These are phyloP conservation scores for Davidsoniella neocaledoniae DNA, from an alignment of 2,329 filamentous ascomycete genomes.

Conservation along the genomic window DNA sequence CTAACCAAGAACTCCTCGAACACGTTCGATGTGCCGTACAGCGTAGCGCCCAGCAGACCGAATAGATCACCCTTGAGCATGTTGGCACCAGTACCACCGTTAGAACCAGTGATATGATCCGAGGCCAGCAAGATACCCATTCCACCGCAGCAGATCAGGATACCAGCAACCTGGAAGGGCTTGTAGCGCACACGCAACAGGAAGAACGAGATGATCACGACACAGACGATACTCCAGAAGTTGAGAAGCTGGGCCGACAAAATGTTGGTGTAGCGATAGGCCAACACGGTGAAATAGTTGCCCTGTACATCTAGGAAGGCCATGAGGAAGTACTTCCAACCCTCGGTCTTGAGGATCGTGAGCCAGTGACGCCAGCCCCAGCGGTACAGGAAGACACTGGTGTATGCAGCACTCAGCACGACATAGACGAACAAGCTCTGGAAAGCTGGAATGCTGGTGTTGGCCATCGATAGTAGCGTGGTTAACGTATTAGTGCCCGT, in stretches of 20 bases:
- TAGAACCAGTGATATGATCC: slow-evolving; percentile 66
- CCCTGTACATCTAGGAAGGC: slow-evolving; percentile 89
- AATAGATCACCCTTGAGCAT: slow-evolving; percentile 86
- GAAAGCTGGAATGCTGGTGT: slow-evolving; percentile 80
- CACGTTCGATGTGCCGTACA: slow-evolving; percentile 83
- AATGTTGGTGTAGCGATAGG: slow-evolving; percentile 84
- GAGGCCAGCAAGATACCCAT: slow-evolving; percentile 74
- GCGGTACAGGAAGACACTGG: slow-evolving; percentile 58
- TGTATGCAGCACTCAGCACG: slow-evolving; percentile 67
- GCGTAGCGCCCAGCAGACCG: slow-evolving; percentile 70
- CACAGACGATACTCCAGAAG: slow-evolving; percentile 94
- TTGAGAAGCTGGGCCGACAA: slow-evolving; percentile 90
- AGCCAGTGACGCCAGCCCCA: slow-evolving; percentile 61
- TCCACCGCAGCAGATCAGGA: slow-evolving; percentile 78
- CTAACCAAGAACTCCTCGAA: slow-evolving; percentile 89
- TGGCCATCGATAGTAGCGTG: slow-evolving; percentile 44
- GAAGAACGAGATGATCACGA: slow-evolving; percentile 68
- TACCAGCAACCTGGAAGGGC: slow-evolving; percentile 67
- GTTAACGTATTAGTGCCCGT: slow-evolving; percentile 87
- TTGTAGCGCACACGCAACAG: slow-evolving; percentile 83
- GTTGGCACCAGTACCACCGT: slow-evolving; percentile 50
- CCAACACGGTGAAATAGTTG: slow-evolving; percentile 94
- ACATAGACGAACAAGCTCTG: slow-evolving; percentile 94
- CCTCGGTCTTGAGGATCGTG: slow-evolving; percentile 47
- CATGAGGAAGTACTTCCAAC: slow-evolving; percentile 89